Evolutionary conservation across 2,329 filamentous ascomycete genomes (phyloP).

Genomic region (Colletotrichum phormii): DNA sequence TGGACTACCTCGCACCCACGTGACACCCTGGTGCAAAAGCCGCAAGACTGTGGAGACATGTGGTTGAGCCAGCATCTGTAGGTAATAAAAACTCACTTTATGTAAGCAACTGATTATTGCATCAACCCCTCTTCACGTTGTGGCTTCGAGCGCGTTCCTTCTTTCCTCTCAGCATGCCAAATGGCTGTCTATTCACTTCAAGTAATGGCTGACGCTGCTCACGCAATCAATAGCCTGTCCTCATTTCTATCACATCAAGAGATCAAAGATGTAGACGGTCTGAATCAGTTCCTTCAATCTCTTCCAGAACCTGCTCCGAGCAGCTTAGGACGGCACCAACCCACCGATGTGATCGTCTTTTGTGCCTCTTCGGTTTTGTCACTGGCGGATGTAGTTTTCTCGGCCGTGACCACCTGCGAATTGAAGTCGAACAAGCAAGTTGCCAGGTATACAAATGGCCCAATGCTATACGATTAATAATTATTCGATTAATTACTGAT

Average conservation of each 20-base stretch:
- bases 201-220: conserved; percentile 1
- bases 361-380: conserved; percentile 34
- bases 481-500: neutral
- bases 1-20: too few relatives aligned
- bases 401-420: neutral
- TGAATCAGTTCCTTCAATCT: conserved; percentile 16
- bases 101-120: too few relatives aligned
- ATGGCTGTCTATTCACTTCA: neutral
- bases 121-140: too few relatives aligned
- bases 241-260: conserved; percentile 24
- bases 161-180: too few relatives aligned
- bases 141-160: too few relatives aligned
- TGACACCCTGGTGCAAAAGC: too few relatives aligned
- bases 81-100: too few relatives aligned
- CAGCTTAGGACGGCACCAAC: neutral
- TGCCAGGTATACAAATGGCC: neutral
- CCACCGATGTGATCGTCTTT: conserved; percentile 31
- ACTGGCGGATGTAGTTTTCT: conserved; percentile 23
- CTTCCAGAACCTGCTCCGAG: neutral
- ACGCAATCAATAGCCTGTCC: conserved; percentile 25
- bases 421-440: neutral
- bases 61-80: too few relatives aligned
- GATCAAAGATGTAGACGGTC: neutral
- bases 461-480: too few relatives aligned
- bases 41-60: too few relatives aligned